These are phyloP conservation scores for Phoenix roebelenii DNA, from an alignment of 176 grass and related monocot genomes.

Conservation along the genomic window DNA sequence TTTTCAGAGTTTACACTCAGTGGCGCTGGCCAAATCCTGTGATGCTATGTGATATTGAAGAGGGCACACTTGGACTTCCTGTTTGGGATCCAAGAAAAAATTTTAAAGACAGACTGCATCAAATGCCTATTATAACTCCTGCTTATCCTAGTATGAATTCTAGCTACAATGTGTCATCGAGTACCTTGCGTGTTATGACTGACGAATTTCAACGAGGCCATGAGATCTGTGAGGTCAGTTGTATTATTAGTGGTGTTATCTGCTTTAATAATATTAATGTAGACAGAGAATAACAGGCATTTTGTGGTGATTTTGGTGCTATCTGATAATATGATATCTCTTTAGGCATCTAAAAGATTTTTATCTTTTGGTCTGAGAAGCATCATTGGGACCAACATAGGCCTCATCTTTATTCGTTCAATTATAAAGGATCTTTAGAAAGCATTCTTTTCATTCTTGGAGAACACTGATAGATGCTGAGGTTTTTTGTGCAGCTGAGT, in stretches of 20 bases:
- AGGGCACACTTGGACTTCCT: slow-evolving; percentile 57
- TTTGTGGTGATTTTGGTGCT: no score
- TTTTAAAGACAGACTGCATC: slow-evolving; percentile 72
- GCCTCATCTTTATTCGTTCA: no score
- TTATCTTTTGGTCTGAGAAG: no score
- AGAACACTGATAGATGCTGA: no score
- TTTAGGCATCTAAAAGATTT: no score
- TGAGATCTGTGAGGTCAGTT: slow-evolving; percentile 68
- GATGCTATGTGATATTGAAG: slow-evolving; percentile 84
- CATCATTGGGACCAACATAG: no score
- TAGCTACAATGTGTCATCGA: slow-evolving; percentile 80
- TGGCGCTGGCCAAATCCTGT: slow-evolving; percentile 99
- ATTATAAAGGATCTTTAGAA: no score
- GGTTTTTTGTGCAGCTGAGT: no score
- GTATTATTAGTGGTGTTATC: background rate
- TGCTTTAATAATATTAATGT: no score
- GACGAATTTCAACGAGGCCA: slow-evolving; percentile 76
- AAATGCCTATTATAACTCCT: slow-evolving; percentile 97
- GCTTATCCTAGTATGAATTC: slow-evolving; percentile 97
- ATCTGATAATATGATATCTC: no score
- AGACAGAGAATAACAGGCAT: no score
- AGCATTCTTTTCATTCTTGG: no score
- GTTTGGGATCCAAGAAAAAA: slow-evolving; percentile 95
- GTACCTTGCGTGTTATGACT: slow-evolving; percentile 63
- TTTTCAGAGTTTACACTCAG: slow-evolving; percentile 79